Percentiles rank a stretch among this genome's conserved stretches.
phyloP scores from a whole-genome alignment of 1,284 basidiomycete species.

The Cutaneotrichosporon sp. region DNA sequence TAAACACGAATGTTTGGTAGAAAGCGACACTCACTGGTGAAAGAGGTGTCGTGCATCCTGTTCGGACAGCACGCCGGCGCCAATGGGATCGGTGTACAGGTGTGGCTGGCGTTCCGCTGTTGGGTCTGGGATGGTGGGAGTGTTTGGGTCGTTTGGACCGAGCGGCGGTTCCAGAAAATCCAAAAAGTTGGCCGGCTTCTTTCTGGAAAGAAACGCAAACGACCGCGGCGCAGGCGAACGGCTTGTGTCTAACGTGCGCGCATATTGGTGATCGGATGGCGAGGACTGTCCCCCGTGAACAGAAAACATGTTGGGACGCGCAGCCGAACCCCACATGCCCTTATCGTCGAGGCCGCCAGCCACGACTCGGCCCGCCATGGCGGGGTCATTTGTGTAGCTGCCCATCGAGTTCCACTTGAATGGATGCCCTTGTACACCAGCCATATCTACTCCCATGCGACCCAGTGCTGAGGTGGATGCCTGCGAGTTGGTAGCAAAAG shows the following conservation, averaged over 20 bases:
- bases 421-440: neutral
- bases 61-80: constrained; percentile 4
- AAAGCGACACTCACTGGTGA: constrained; percentile 7
- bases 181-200: neutral
- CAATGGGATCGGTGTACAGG: constrained; percentile 2
- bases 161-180: constrained; percentile 8
- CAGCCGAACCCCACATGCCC: neutral
- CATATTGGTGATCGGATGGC: neutral
- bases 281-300: neutral
- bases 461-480: neutral
- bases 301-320: neutral
- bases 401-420: neutral
- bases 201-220: neutral
- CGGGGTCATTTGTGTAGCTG: neutral
- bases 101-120: neutral
- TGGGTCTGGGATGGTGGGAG: neutral
- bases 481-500: neutral
- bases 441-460: neutral
- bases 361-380: neutral
- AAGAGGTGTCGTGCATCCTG: constrained; percentile 8
- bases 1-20: no score
- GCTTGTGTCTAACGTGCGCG: no score
- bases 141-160: neutral
- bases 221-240: no score
- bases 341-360: neutral